These are phyloP conservation scores for Saussurea involucrata DNA, from an alignment of 129 eudicot genomes.

Conservation along the genomic window DNA sequence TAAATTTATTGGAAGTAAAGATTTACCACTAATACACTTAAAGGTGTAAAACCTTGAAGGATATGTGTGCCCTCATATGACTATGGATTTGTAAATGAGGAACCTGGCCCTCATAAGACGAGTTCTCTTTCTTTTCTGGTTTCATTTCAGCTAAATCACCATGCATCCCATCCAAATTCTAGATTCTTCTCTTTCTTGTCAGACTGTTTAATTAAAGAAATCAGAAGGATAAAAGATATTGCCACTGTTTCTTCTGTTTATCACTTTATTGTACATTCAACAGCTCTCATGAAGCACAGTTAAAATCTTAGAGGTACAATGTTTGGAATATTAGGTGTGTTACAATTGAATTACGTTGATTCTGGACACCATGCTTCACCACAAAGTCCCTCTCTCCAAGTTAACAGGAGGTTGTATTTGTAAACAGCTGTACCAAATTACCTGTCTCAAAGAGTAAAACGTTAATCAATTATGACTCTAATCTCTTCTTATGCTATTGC, in stretches of 20 bases:
- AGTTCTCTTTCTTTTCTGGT: background rate
- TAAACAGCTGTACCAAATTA: background rate
- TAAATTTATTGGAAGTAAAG: background rate
- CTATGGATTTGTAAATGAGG: background rate
- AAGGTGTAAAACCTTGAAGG: background rate
- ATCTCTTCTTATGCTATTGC: background rate
- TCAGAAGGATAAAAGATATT: background rate
- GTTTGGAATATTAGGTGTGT: background rate
- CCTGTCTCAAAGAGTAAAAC: background rate
- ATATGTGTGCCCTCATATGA: background rate
- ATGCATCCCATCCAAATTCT: background rate
- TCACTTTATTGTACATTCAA: background rate
- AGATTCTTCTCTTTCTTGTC: background rate
- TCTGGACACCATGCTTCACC: background rate
- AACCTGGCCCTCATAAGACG: background rate
- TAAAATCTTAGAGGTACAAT: background rate
- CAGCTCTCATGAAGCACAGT: slow-evolving; percentile 6
- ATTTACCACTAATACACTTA: background rate
- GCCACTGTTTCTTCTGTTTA: background rate
- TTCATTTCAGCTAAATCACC: background rate
- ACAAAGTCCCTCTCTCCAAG: background rate
- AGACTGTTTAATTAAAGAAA: background rate
- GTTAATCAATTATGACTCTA: background rate
- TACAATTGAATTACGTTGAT: background rate
- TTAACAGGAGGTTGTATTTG: background rate